Evolutionary conservation across 1,284 basidiomycete species (phyloP).

Genomic region (Boletus smithii): DNA sequence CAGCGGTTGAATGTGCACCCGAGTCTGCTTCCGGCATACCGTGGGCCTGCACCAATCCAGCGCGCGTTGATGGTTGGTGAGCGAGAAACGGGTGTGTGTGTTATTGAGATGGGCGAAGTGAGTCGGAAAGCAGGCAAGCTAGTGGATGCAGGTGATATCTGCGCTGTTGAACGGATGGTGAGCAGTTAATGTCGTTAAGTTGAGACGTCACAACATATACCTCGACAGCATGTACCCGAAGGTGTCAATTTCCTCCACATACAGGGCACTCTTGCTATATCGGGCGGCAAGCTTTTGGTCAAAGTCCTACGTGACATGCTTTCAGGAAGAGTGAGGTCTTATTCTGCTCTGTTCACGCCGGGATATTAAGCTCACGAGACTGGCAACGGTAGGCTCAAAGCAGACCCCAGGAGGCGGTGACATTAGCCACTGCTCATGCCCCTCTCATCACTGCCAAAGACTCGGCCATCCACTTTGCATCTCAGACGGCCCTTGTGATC

Average conservation of each 20-base stretch:
- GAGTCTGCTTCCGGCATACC: slow-evolving; percentile 82
- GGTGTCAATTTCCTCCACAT: slow-evolving; percentile 53
- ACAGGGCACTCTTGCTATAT: slow-evolving; percentile 56
- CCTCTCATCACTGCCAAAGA: slow-evolving; percentile 33
- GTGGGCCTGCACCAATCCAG: slow-evolving; percentile 92
- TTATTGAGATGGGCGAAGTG: slow-evolving; percentile 49
- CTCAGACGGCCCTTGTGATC: slow-evolving; percentile 56
- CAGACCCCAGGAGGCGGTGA: slow-evolving; percentile 43
- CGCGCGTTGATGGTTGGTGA: slow-evolving; percentile 60
- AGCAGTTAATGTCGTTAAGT: slow-evolving; percentile 12
- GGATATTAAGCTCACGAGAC: background rate
- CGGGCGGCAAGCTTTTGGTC: slow-evolving; percentile 67
- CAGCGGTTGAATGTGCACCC: slow-evolving; percentile 91
- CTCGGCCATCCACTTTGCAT: slow-evolving; percentile 55
- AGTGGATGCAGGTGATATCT: slow-evolving; percentile 50
- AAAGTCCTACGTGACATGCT: slow-evolving; percentile 65
- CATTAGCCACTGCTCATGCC: slow-evolving; percentile 38
- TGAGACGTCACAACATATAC: slow-evolving; percentile 57
- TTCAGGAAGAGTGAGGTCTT: slow-evolving; percentile 29
- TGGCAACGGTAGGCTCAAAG: slow-evolving; percentile 42
- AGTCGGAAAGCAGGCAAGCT: slow-evolving; percentile 38
- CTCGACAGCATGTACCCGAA: slow-evolving; percentile 20
- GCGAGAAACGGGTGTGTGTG: slow-evolving; percentile 53
- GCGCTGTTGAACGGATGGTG: slow-evolving; percentile 43
- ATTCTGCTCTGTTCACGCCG: slow-evolving; percentile 33